These are phyloP conservation scores for Chamaecrista fasciculata DNA, from an alignment of 306 rosid species.

Conservation along the genomic window DNA sequence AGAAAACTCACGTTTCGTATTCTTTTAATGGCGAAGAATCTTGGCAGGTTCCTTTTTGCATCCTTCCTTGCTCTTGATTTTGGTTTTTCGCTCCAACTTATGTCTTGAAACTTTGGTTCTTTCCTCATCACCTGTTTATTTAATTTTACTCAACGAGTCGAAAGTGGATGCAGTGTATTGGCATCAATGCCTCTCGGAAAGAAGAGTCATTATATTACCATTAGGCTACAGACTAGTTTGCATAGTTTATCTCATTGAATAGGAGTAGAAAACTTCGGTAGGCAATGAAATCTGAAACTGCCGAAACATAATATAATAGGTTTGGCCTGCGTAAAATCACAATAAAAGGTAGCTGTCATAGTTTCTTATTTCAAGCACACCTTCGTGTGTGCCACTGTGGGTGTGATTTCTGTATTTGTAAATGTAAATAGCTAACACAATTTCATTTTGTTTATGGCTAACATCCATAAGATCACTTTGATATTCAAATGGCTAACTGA, in stretches of 20 bases:
- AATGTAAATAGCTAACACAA: not conserved
- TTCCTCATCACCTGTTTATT: not conserved
- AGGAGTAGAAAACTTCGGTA: not conserved
- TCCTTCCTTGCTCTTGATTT: not conserved
- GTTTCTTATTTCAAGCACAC: not conserved
- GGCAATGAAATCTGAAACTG: not conserved
- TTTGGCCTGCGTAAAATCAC: not conserved
- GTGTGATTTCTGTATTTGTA: not conserved
- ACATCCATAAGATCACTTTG: not conserved
- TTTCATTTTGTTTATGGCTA: not conserved
- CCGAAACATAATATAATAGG: not conserved
- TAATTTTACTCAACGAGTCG: not conserved
- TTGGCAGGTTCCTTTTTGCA: slow-evolving; percentile 72
- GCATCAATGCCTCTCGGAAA: not conserved
- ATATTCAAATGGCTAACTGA: not conserved
- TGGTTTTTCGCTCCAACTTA: not conserved
- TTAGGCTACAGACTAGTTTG: not conserved
- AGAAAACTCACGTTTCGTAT: slow-evolving; percentile 46
- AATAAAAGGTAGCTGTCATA: not conserved
- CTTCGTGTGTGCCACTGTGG: not conserved
- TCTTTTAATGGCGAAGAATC: slow-evolving; percentile 82
- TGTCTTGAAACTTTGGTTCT: not conserved
- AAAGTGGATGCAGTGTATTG: not conserved
- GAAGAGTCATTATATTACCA: not conserved
- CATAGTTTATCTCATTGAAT: not conserved